Conservation (phyloP, 2,329 filamentous ascomycete genomes). For the Colletotrichum destructivum region DNA sequence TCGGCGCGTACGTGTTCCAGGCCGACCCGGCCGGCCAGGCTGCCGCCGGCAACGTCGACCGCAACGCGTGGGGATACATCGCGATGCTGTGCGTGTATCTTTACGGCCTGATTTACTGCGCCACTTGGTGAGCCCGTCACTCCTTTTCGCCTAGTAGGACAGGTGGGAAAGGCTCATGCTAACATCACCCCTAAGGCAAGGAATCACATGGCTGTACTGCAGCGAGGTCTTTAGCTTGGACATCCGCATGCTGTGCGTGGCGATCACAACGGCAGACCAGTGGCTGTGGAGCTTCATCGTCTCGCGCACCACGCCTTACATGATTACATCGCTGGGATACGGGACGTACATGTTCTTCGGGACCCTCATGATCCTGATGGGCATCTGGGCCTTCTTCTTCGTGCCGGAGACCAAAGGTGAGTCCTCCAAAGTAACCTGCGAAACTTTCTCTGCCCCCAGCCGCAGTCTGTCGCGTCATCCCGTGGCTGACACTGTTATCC, state of each 20-base stretch:
- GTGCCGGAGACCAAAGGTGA: slow-evolving; percentile 12
- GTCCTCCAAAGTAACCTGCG: neutral
- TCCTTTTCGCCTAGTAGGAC: too few relatives aligned
- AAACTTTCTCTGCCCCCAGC: neutral
- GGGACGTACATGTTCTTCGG: slow-evolving; percentile 47
- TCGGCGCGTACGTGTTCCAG: slow-evolving; percentile 54
- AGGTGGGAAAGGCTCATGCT: slow-evolving; percentile 2
- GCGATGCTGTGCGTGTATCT: slow-evolving; percentile 60
- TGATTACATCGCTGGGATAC: slow-evolving; percentile 58
- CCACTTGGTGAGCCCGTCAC: slow-evolving; percentile 6
- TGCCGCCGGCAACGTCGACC: slow-evolving; percentile 60
- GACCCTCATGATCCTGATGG: slow-evolving; percentile 7
- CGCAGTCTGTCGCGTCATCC: neutral
- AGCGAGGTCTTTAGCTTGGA: slow-evolving; percentile 61
- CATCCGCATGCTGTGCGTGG: slow-evolving; percentile 51
- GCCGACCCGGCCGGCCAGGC: slow-evolving; percentile 55
- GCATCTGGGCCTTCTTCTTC: slow-evolving; percentile 9
- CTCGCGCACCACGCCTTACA: slow-evolving; percentile 55
- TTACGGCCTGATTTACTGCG: slow-evolving; percentile 49
- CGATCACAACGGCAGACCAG: slow-evolving; percentile 51
- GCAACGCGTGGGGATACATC: slow-evolving; percentile 56
- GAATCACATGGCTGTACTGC: slow-evolving; percentile 60
- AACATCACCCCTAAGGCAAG: slow-evolving; percentile 56
- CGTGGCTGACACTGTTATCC: neutral
- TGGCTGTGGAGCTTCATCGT: slow-evolving; percentile 59